Evolutionary conservation across 306 rosid genomes (phyloP).

Genomic region (Corylus avellana): DNA sequence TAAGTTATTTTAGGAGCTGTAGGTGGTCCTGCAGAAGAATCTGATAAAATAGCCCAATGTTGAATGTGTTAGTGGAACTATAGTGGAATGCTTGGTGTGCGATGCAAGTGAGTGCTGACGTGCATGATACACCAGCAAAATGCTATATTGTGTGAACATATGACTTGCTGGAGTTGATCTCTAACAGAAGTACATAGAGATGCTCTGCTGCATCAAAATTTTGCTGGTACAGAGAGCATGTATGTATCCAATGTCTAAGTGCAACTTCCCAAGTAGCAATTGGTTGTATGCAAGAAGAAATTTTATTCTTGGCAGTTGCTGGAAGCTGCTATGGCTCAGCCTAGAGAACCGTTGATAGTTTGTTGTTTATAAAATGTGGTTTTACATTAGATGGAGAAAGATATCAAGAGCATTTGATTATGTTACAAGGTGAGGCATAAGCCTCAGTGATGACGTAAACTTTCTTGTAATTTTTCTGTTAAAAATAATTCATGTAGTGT

Average conservation of each 20-base stretch:
- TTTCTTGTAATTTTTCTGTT: not conserved
- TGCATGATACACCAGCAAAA: not conserved
- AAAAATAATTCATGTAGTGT: not conserved
- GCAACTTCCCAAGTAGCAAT: not conserved
- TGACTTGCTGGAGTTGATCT: not conserved
- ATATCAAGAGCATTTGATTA: not conserved
- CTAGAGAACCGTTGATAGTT: not conserved
- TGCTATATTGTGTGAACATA: not conserved
- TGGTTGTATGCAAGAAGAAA: not conserved
- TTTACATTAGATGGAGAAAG: not conserved
- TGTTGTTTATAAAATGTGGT: not conserved
- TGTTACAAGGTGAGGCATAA: not conserved
- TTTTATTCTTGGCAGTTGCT: not conserved
- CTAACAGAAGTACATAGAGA: not conserved
- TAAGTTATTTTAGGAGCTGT: conserved; percentile 2
- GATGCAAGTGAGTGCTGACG: not conserved
- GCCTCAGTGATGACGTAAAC: not conserved
- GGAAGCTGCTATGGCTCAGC: not conserved
- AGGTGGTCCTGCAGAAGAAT: not conserved
- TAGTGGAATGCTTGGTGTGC: not conserved
- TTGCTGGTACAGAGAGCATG: not conserved
- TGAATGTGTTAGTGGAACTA: not conserved
- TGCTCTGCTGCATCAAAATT: not conserved
- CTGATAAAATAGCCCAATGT: not conserved
- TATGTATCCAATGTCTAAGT: not conserved